Percentiles rank a stretch among this genome's conserved stretches.
phyloP scores from a whole-genome alignment of 23 red algal genomes.

The Gracilaria gracilis region DNA sequence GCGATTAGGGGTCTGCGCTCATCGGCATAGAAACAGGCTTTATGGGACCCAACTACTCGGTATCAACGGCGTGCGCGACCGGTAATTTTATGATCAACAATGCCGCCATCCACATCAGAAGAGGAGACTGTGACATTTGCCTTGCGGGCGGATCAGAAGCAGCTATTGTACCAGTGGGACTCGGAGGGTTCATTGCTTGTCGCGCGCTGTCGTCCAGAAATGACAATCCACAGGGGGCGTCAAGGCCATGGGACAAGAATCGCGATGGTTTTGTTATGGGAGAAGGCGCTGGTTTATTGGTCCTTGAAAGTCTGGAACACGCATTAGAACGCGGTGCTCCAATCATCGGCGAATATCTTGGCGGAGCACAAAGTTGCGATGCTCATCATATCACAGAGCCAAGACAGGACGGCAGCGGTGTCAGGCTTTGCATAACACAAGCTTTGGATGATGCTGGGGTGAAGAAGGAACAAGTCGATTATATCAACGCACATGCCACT shows the following conservation, averaged over 20 bases:
- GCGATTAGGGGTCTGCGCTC: constrained; percentile 65
- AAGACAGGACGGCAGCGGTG: constrained; percentile 84
- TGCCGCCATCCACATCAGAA: constrained; percentile 90
- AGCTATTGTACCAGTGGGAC: constrained; percentile 89
- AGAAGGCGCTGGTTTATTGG: constrained; percentile 92
- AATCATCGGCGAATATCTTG: constrained; percentile 95
- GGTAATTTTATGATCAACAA: constrained; percentile 97
- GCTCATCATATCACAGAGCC: constrained; percentile 98
- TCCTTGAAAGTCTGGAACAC: constrained; percentile 95
- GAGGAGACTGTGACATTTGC: constrained; percentile 95
- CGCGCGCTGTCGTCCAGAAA: constrained; percentile 90
- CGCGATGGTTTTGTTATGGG: constrained; percentile 99
- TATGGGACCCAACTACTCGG: constrained; percentile 95
- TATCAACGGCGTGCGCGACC: constrained; percentile 95
- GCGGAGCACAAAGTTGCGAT: constrained; percentile 93
- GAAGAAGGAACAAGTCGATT: constrained; percentile 77
- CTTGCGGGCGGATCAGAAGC: constrained; percentile 93
- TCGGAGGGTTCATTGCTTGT: constrained; percentile 98
- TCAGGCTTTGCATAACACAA: constrained; percentile 72
- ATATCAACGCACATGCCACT: constrained; percentile 99
- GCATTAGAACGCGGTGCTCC: constrained; percentile 87
- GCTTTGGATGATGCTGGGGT: constrained; percentile 87
- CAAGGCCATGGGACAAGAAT: constrained; percentile 92
- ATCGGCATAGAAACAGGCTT: constrained; percentile 92
- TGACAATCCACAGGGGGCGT: constrained; percentile 82